phyloP scores from a whole-genome alignment of 345 rosid genomes.

The Ceriops tagal region DNA sequence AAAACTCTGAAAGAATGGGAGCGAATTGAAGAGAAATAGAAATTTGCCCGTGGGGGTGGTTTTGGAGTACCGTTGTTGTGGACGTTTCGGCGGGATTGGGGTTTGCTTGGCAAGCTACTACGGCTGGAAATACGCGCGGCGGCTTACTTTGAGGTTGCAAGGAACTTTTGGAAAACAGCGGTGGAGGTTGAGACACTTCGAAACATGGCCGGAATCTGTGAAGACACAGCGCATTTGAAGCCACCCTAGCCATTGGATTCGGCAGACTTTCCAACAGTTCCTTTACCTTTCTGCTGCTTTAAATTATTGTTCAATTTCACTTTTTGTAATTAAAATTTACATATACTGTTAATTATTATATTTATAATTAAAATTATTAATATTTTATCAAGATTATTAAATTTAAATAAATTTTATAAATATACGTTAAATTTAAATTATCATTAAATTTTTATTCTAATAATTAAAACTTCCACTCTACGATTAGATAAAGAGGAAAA shows the following conservation, averaged over 20 bases:
- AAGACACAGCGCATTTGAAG: slow-evolving; percentile 35
- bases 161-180: slow-evolving; percentile 7
- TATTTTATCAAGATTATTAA: no score
- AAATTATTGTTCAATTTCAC: no score
- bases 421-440: no score
- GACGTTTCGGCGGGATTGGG: slow-evolving; percentile 37
- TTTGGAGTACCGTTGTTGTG: slow-evolving; percentile 4
- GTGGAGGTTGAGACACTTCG: slow-evolving; percentile 11
- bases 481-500: no score
- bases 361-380: no score
- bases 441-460: no score
- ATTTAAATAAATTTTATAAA: no score
- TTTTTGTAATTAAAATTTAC: no score
- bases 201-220: slow-evolving; percentile 37
- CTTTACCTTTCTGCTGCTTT: no score
- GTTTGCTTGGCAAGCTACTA: slow-evolving; percentile 39
- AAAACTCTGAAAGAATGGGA: background rate
- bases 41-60: background rate
- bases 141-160: slow-evolving; percentile 1
- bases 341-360: no score
- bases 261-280: no score
- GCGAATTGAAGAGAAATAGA: background rate
- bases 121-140: slow-evolving; percentile 21
- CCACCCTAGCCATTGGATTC: slow-evolving; percentile 33
- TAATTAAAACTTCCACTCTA: no score